phyloP scores from a whole-genome alignment of 805 yeast species.

The Candida nitratophila region DNA sequence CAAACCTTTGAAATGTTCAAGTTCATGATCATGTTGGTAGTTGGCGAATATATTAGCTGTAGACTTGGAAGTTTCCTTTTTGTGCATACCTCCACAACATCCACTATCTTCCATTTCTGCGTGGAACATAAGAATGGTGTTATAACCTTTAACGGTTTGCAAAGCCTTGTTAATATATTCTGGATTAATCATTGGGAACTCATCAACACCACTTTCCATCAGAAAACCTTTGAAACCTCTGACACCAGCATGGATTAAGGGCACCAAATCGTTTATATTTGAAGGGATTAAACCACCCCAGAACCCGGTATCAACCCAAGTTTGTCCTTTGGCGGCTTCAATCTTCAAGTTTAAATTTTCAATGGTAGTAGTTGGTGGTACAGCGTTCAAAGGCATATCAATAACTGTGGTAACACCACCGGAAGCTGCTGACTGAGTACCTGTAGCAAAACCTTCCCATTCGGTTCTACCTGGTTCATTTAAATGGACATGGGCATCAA shows the following conservation, averaged over 20 bases:
- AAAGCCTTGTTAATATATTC: conserved; percentile 63
- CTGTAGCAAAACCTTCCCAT: conserved; percentile 98
- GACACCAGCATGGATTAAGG: conserved; percentile 79
- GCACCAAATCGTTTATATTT: conserved; percentile 61
- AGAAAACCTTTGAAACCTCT: conserved; percentile 91
- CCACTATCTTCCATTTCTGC: conserved; percentile 64
- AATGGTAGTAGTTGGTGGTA: conserved; percentile 90
- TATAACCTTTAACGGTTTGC: conserved; percentile 48
- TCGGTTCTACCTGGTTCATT: conserved; percentile 98
- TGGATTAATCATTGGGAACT: conserved; percentile 77
- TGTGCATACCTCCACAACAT: conserved; percentile 10
- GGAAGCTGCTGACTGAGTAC: conserved; percentile 88
- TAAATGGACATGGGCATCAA: conserved; percentile 89
- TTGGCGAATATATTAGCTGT: conserved; percentile 6
- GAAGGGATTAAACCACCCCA: conserved; percentile 95
- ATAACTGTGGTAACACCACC: conserved; percentile 96
- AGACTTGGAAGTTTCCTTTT: background rate
- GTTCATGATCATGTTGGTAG: background rate
- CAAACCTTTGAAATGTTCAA: conserved; percentile 24
- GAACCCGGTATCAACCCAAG: conserved; percentile 91
- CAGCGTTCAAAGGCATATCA: conserved; percentile 94
- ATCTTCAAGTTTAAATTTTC: conserved; percentile 69
- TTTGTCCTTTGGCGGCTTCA: conserved; percentile 69
- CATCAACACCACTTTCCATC: conserved; percentile 94
- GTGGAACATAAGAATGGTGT: conserved; percentile 82